These are phyloP conservation scores for Capsella rubella DNA, from an alignment of 441 rosid genomes.

Conservation along the genomic window DNA sequence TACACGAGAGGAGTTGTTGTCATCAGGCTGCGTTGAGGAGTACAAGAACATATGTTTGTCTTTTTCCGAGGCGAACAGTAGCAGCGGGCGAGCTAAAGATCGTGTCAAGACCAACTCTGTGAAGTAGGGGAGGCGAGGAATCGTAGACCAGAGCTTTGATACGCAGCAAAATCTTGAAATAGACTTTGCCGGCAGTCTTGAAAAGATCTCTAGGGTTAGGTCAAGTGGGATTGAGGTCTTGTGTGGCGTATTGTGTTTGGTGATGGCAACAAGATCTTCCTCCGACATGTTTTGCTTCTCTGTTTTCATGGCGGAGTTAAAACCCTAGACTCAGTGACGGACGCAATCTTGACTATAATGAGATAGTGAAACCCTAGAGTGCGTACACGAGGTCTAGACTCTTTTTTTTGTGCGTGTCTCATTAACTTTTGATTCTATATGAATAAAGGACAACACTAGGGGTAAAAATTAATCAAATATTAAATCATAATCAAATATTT, in stretches of 20 bases:
- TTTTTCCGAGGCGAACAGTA: neutral
- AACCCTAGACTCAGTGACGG: neutral
- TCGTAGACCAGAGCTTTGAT: neutral
- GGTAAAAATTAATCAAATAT: too few relatives aligned
- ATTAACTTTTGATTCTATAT: too few relatives aligned
- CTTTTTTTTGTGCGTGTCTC: too few relatives aligned
- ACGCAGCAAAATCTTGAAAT: neutral
- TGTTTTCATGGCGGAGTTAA: neutral
- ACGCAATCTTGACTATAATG: too few relatives aligned
- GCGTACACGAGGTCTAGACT: too few relatives aligned
- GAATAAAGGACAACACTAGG: too few relatives aligned
- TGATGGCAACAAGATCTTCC: neutral
- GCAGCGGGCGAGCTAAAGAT: neutral
- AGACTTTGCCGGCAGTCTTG: neutral
- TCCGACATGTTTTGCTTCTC: neutral
- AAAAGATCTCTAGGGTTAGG: neutral
- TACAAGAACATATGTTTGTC: neutral
- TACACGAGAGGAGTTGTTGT: neutral
- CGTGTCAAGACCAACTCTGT: neutral
- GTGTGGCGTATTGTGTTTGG: neutral
- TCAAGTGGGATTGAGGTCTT: neutral
- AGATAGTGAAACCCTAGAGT: too few relatives aligned
- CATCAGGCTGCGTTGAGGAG: neutral
- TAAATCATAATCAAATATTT: too few relatives aligned
- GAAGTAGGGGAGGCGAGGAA: neutral